Percentiles rank a stretch among this genome's conserved stretches.
Evolutionary conservation across 208 protist genomes (phyloP).

Genomic region (Balamuthia mandrillaris): DNA sequence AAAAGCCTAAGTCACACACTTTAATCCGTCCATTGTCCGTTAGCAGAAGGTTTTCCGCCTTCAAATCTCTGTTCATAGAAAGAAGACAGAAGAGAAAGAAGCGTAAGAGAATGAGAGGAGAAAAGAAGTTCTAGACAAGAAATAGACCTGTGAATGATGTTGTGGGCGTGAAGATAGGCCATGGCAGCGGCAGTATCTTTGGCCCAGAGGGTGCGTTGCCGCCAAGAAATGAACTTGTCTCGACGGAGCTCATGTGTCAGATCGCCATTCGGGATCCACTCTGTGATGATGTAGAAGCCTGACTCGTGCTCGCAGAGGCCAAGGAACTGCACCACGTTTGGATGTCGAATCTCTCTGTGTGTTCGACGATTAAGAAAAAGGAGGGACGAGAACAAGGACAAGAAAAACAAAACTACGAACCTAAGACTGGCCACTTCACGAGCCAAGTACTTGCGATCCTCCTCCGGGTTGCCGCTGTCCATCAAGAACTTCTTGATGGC

Average conservation of each 20-base stretch:
- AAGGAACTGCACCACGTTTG: conserved; percentile 58
- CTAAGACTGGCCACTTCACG: conserved; percentile 9
- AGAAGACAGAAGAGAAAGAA: neutral
- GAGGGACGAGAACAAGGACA: neutral
- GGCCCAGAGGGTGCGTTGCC: neutral
- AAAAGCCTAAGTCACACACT: neutral
- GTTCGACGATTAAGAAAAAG: neutral
- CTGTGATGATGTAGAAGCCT: conserved; percentile 53
- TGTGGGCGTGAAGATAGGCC: neutral
- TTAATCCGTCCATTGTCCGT: conserved; percentile 22
- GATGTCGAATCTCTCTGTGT: conserved; percentile 45
- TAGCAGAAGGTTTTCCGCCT: conserved; percentile 18
- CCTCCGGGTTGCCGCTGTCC: neutral
- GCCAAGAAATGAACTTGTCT: neutral
- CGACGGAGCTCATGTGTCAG: neutral
- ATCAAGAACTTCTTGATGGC: conserved; percentile 18
- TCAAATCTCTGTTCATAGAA: neutral
- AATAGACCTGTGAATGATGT: neutral
- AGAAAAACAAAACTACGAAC: neutral
- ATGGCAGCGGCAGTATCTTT: conserved; percentile 7
- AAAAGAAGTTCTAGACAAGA: neutral
- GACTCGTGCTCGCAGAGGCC: conserved; percentile 42
- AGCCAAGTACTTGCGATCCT: conserved; percentile 8
- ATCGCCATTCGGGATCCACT: conserved; percentile 20
- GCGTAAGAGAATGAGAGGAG: neutral